Percentiles rank a stretch among this genome's conserved stretches.
These are phyloP conservation scores for Cystobasidium tubakii DNA, from an alignment of 768 basidiomycete genomes.

Conservation along the genomic window DNA sequence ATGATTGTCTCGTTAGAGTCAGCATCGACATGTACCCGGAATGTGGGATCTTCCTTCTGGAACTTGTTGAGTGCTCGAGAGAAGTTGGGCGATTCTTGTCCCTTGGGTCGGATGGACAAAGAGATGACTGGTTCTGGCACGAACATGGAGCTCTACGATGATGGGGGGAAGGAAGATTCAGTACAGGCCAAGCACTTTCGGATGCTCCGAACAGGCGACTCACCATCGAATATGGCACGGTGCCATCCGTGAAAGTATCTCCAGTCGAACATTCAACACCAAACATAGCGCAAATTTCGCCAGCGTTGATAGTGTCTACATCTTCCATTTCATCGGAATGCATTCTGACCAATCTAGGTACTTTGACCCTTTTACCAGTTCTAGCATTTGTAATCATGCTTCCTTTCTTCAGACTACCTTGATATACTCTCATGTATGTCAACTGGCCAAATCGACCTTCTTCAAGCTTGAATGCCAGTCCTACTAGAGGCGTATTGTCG, in stretches of 20 bases:
- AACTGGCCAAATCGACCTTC: slow-evolving; percentile 95
- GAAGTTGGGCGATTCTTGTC: slow-evolving; percentile 90
- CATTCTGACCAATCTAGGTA: slow-evolving; percentile 92
- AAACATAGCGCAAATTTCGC: slow-evolving; percentile 98
- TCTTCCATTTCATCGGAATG: slow-evolving; percentile 99
- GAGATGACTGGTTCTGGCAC: slow-evolving; percentile 99
- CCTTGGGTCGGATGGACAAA: slow-evolving; percentile 81
- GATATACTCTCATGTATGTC: slow-evolving; percentile 97
- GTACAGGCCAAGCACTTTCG: too few relatives aligned
- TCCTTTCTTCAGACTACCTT: slow-evolving; percentile 82
- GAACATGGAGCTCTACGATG: slow-evolving; percentile 81
- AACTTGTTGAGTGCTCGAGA: slow-evolving; percentile 94
- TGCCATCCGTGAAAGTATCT: slow-evolving; percentile 93
- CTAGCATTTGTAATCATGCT: slow-evolving; percentile 81
- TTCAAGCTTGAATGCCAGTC: slow-evolving; percentile 95
- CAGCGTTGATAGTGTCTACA: slow-evolving; percentile 84
- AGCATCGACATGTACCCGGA: slow-evolving; percentile 88
- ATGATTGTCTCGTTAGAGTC: slow-evolving; percentile 99
- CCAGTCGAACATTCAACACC: slow-evolving; percentile 97
- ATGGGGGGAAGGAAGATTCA: too few relatives aligned
- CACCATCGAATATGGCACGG: slow-evolving; percentile 87
- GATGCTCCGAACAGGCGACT: too few relatives aligned
- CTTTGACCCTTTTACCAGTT: slow-evolving; percentile 94
- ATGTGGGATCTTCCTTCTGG: slow-evolving; percentile 98
- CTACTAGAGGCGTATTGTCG: slow-evolving; percentile 72